A percentile compares a stretch with the other conserved stretches of the same genome.
phyloP scores from a whole-genome alignment of 768 basidiomycete genomes.

The Russula earlei region DNA sequence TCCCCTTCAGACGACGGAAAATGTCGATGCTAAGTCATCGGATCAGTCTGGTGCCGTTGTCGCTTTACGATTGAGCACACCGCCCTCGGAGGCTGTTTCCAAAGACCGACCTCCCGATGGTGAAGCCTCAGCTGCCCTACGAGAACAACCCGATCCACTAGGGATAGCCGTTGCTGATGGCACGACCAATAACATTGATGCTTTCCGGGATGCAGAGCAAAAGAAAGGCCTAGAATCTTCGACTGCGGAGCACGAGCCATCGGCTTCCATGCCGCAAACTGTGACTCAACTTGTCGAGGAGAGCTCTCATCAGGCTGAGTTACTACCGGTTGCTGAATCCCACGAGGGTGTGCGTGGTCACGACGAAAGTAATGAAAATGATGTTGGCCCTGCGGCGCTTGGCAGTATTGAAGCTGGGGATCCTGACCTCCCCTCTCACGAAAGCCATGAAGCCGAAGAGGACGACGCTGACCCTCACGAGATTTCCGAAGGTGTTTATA shows the following conservation, averaged over 20 bases:
- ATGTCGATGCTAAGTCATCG: not conserved
- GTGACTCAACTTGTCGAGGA: not conserved
- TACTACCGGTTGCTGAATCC: not conserved
- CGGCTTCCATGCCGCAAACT: not conserved
- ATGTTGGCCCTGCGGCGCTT: not conserved
- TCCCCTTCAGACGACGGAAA: not conserved
- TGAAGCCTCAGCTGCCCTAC: not conserved
- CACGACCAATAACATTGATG: not conserved
- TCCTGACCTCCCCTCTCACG: not conserved
- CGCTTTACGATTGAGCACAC: not conserved
- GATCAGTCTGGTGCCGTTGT: not conserved
- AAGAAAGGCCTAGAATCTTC: not conserved
- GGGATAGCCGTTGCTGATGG: not conserved
- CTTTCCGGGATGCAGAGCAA: not conserved
- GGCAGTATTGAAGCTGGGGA: not conserved
- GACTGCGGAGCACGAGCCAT: not conserved
- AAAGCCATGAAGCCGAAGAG: not conserved
- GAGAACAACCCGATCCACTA: not conserved
- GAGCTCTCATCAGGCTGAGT: not conserved
- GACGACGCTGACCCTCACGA: constrained; percentile 14
- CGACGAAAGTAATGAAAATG: not conserved
- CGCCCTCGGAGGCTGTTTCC: not conserved
- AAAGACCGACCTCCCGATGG: not conserved
- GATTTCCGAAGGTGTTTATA: constrained; percentile 44
- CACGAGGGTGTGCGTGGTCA: not conserved